Evolutionary conservation across 148 eudicot species (phyloP).

Genomic region (Rhododendron kiyosumense): DNA sequence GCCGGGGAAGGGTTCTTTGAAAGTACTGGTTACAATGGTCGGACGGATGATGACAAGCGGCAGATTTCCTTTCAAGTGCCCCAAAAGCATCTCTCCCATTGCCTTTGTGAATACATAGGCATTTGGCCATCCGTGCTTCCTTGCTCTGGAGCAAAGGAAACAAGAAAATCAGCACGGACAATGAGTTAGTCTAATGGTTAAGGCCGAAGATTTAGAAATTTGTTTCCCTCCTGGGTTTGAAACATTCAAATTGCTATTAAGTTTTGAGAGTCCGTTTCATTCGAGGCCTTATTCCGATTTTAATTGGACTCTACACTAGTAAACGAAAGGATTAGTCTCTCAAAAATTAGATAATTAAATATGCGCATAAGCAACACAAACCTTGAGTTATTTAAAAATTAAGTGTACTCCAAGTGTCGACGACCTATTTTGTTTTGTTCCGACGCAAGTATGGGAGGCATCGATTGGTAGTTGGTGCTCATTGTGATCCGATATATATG

Average conservation of each 20-base stretch:
- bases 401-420: too few species aligned
- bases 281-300: too few species aligned
- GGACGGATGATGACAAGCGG: slow-evolving; percentile 85
- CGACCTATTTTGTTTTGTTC: too few species aligned
- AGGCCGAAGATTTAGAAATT: not conserved
- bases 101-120: slow-evolving; percentile 93
- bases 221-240: not conserved
- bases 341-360: too few species aligned
- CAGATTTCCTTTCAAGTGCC: slow-evolving; percentile 43
- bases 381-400: not conserved
- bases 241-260: not conserved
- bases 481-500: too few species aligned
- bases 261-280: not conserved
- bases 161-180: too few species aligned
- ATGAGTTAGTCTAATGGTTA: not conserved
- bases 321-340: too few species aligned
- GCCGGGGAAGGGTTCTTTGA: slow-evolving; percentile 83
- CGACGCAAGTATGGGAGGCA: too few species aligned
- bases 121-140: slow-evolving; percentile 85
- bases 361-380: too few species aligned
- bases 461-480: too few species aligned
- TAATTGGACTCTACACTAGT: too few species aligned
- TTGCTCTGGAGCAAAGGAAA: slow-evolving; percentile 35
- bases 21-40: slow-evolving; percentile 74
- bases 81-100: slow-evolving; percentile 78